Base-by-base conservation (phyloP, 805 yeast species). In the Suhomyces sp. region DNA sequence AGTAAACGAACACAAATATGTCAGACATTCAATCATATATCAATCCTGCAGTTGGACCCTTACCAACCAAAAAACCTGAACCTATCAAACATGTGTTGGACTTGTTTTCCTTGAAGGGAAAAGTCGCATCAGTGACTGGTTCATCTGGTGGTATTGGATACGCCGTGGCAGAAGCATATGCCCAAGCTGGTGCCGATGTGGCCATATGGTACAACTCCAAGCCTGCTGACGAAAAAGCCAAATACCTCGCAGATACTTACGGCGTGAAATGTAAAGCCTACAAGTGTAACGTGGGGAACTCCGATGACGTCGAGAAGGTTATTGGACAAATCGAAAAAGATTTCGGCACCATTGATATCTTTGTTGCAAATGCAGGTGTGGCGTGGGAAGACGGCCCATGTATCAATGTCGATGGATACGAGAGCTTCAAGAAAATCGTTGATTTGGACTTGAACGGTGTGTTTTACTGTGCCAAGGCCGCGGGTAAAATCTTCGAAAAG, bases 301-400 rank as follows among this genome's bases (percentile, higher is more conserved):
- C 75, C 47, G 77, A 72, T 17, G 74, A 67, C 9, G 89, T 86
- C 47, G 79, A 78, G 55, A 59, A 58, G 17, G 76, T 81, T 13
- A 73, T 86, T 49, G 66, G 63, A 38, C 77, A 76, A 66, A 82
- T 84, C 56, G 80, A 76, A 57, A 58, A 70, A 54, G 96, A 89
- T 64, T 90, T 90, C 66, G 94, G 93, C 51, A 82, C 82, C 56
- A 83, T 90, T 59, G 96, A 90, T 69, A 74, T 89, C 26, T 86
- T 88, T 63, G 94, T 90, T 46, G 96, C 96, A 61, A 90, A 90
- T 68, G 97, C 97, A 12, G 97, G 97, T 42, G 83, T 89, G 27
- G 53, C 60, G 9, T 57, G 60, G 60, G 47, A 51, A 9, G 60
- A 55, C 6, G 91, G 92, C 22, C 80, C 80, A 17, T 63, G 67